Evolutionary conservation across 768 basidiomycete species (phyloP), one percentile per base, ranked within the genome.

Genomic region (Sarcomyxa edulis): DNA sequence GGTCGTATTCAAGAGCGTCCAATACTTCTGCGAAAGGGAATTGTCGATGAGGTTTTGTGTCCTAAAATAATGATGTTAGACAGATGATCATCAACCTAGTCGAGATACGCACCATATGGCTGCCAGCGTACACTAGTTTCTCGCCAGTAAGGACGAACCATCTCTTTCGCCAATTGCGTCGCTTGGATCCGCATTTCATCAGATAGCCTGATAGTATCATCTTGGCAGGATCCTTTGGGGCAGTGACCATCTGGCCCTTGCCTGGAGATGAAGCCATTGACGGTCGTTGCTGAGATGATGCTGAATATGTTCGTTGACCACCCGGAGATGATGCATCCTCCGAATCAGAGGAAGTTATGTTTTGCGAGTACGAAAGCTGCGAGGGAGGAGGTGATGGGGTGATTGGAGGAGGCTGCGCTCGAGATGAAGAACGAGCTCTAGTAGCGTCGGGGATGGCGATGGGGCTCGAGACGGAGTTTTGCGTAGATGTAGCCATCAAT

Each of bases 91-190:
- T 8, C 9, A 12, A 24, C 7, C 8, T 32, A 3, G 27, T 15
- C 15, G 26, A 23, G 18, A n/a, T 28, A 70, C 82, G 46, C 53
- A 95, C 94, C 93, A 98, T 98, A 65, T 99, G 96, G 56, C 85
- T 93, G 34, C 81, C 80, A 7, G 81, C 83, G 65, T 99, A 99
- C 24, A 90, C 65, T 37, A 99, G 64, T 54, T 81, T 86, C 51
- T 92, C 89, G 26, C 81, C 81, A 26, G 83, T 91, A n/a, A 99
- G 67, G 25, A 89, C 81, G 52, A 99, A 98, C 95, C 94, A 98
- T 20, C 96, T 68, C 62, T 99, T 98, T 40, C 92, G 75, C 96
- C 96, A 99, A 48, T 80, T 89, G 51, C 87, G 84, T 53, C 95
- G 77, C 49, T 94, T 91, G 30, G 84, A 83, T 19, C 91, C 93